Percentiles rank a stretch among this genome's conserved stretches.
Evolutionary conservation across 2,329 filamentous ascomycete genomes (phyloP).

Genomic region (Metarhizium robertsii): DNA sequence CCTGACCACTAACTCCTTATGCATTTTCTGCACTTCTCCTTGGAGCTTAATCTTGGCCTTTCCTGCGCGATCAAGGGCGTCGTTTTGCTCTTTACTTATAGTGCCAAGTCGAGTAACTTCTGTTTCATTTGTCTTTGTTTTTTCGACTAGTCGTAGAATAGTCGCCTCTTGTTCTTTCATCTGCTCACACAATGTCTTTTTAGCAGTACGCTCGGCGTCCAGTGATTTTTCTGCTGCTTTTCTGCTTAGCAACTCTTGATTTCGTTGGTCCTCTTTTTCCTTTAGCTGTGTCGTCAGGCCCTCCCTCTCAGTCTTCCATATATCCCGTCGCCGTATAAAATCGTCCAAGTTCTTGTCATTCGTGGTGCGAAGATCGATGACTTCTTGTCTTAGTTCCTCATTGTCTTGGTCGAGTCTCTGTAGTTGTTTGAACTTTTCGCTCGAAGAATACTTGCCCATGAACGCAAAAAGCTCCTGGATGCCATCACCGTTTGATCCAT

Average conservation of each 20-base stretch:
- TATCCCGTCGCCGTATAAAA: background rate
- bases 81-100: background rate
- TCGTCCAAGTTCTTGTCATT: background rate
- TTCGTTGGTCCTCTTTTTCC: background rate
- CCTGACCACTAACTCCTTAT: background rate
- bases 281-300: background rate
- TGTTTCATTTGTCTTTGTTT: background rate
- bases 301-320: background rate
- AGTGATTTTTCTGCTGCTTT: background rate
- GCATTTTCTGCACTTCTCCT: background rate
- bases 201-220: background rate
- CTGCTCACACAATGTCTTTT: background rate
- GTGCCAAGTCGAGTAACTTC: background rate
- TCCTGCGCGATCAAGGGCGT: background rate
- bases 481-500: background rate
- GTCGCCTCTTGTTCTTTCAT: background rate
- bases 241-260: background rate
- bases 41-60: background rate
- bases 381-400: background rate
- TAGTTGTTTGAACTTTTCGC: background rate
- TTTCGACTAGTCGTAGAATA: background rate
- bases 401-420: background rate
- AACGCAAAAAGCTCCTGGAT: background rate
- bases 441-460: background rate
- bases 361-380: background rate